phyloP scores from a whole-genome alignment of 2,329 filamentous ascomycete genomes.

The Alternaria consortialis region DNA sequence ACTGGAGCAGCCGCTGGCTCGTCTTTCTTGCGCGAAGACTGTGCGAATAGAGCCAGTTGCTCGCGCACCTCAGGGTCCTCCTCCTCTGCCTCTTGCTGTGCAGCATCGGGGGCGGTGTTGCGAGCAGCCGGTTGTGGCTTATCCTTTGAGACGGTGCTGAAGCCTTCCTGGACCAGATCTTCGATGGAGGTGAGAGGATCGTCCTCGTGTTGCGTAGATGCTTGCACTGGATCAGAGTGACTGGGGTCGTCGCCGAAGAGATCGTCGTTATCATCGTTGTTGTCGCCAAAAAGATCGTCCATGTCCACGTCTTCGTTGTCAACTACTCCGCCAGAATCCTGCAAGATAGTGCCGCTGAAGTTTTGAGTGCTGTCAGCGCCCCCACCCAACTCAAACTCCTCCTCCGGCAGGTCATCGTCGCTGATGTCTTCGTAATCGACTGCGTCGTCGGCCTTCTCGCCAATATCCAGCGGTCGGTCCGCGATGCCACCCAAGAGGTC shows the following conservation, averaged over 20 bases:
- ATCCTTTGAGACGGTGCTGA: constrained; percentile 16
- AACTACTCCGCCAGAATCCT: constrained; percentile 33
- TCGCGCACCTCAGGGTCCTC: constrained; percentile 47
- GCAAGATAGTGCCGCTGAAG: constrained; percentile 45
- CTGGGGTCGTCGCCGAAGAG: constrained; percentile 32
- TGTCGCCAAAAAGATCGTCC: constrained; percentile 75
- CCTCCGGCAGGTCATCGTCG: constrained; percentile 88
- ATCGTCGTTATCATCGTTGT: constrained; percentile 48
- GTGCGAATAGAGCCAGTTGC: constrained; percentile 46
- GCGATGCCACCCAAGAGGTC: constrained; percentile 40
- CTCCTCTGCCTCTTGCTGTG: constrained; percentile 38
- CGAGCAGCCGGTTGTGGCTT: constrained; percentile 31
- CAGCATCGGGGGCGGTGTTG: constrained; percentile 23
- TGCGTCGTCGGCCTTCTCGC: constrained; percentile 90
- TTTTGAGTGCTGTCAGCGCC: constrained; percentile 31
- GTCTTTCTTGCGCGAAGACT: constrained; percentile 45
- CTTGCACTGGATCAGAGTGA: constrained; percentile 36
- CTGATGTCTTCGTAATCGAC: constrained; percentile 90
- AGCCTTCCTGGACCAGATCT: constrained; percentile 17
- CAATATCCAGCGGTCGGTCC: constrained; percentile 54
- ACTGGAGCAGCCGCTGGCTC: constrained; percentile 70
- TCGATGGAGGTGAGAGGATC: constrained; percentile 50
- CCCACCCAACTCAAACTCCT: constrained; percentile 56
- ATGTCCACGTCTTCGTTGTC: constrained; percentile 60
- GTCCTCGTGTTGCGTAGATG: constrained; percentile 46